phyloP scores from a whole-genome alignment of 2,329 filamentous ascomycete genomes.

The Sporothrix variecibatus region DNA sequence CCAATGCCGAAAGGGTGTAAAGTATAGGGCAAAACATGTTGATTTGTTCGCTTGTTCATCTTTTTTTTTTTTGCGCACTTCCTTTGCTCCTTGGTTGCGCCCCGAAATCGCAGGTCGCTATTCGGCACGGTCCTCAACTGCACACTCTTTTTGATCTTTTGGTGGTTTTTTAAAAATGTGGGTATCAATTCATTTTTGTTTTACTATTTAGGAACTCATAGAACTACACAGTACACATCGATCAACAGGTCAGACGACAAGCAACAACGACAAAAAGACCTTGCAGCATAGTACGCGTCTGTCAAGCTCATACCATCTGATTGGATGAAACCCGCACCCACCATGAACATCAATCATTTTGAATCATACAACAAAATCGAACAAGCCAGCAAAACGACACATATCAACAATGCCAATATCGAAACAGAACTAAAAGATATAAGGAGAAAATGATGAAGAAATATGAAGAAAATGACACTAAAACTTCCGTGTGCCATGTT shows the following conservation, averaged over 20 bases:
- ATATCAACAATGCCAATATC: neutral
- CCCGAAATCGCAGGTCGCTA: slow-evolving; percentile 11
- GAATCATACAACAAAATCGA: neutral
- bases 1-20: neutral
- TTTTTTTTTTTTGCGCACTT: neutral
- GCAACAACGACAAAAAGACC: neutral
- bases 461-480: neutral
- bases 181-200: slow-evolving; percentile 14
- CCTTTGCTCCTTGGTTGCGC: neutral
- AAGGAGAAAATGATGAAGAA: neutral
- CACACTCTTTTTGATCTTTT: neutral
- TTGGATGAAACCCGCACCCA: neutral
- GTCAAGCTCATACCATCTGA: neutral
- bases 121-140: neutral
- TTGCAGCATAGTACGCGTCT: neutral
- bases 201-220: neutral
- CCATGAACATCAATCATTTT: neutral
- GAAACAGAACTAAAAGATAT: neutral
- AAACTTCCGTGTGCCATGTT: neutral
- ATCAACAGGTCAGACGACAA: neutral
- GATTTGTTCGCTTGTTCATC: neutral
- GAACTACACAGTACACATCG: neutral
- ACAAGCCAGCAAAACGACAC: neutral
- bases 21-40: neutral
- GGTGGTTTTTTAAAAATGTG: neutral